phyloP scores from a whole-genome alignment of 2,329 filamentous ascomycete genomes.

The Sporothrix schenckii region DNA sequence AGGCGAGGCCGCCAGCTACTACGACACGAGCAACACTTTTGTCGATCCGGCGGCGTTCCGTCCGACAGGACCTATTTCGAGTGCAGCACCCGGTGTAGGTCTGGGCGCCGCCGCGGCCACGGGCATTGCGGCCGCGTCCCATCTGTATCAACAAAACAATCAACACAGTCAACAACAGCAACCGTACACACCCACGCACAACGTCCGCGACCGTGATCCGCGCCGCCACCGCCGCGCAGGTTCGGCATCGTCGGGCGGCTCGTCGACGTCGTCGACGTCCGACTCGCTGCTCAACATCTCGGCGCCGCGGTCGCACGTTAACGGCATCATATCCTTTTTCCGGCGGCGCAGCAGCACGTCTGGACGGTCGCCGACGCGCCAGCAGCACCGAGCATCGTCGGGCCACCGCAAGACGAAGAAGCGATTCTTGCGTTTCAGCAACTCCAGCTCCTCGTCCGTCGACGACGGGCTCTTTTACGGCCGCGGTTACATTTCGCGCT shows the following conservation, averaged over 20 bases:
- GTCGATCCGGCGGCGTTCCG: slow-evolving; percentile 6
- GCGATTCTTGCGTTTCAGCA: slow-evolving; percentile 54
- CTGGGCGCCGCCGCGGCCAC: background rate
- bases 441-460: slow-evolving; percentile 58
- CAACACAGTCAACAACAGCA: slow-evolving; percentile 13
- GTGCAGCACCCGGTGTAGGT: slow-evolving; percentile 25
- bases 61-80: slow-evolving; percentile 28
- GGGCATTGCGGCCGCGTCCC: background rate
- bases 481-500: slow-evolving; percentile 48
- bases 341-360: slow-evolving; percentile 33
- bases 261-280: slow-evolving; percentile 43
- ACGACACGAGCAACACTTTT: slow-evolving; percentile 30
- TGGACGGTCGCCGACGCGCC: slow-evolving; percentile 18
- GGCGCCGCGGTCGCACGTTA: slow-evolving; percentile 39
- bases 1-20: slow-evolving; percentile 33
- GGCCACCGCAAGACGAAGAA: slow-evolving; percentile 42
- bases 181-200: slow-evolving; percentile 22
- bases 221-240: slow-evolving; percentile 34
- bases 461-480: slow-evolving; percentile 62
- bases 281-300: slow-evolving; percentile 45
- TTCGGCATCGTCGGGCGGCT: slow-evolving; percentile 40
- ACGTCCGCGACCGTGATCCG: background rate
- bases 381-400: slow-evolving; percentile 26
- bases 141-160: slow-evolving; percentile 37
- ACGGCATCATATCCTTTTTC: slow-evolving; percentile 45